Conservation (phyloP, 768 basidiomycete genomes). For the Saitozyma sp. region DNA sequence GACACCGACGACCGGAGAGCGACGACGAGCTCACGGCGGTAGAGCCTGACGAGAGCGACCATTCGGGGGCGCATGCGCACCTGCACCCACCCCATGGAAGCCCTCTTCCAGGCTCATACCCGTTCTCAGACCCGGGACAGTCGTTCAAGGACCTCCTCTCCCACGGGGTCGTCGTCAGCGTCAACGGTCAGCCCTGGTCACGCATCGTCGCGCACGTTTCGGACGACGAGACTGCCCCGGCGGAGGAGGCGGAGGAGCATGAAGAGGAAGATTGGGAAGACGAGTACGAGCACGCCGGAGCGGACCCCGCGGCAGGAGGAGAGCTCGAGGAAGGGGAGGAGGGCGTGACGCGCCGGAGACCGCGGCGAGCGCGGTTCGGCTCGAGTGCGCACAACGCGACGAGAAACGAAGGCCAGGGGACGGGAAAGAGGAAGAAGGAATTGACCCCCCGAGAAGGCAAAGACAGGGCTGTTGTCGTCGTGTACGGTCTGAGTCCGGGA, state of each 20-base stretch:
- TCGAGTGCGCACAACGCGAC: conserved; percentile 16
- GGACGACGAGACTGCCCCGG: conserved; percentile 23
- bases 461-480: conserved; percentile 86
- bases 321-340: conserved; percentile 12
- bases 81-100: background rate
- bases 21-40: conserved; percentile 39
- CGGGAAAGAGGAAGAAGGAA: conserved; percentile 10
- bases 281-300: conserved; percentile 15
- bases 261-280: conserved; percentile 17
- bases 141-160: conserved; percentile 48
- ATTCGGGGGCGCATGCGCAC: conserved; percentile 1
- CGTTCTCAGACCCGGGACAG: conserved; percentile 8
- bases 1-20: conserved; percentile 27
- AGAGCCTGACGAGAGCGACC: conserved; percentile 20
- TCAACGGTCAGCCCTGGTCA: conserved; percentile 51
- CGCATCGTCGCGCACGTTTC: conserved; percentile 50
- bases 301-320: background rate
- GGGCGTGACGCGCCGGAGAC: conserved; percentile 30
- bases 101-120: conserved; percentile 17
- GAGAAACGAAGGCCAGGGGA: conserved; percentile 1
- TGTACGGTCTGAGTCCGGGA: conserved; percentile 84
- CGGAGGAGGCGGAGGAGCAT: conserved; percentile 9
- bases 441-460: conserved; percentile 45
- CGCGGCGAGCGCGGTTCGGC: conserved; percentile 32
- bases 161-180: conserved; percentile 51